Evolutionary conservation across 2,329 filamentous ascomycete species (phyloP), one percentile per base, ranked within the genome.

Genomic region (Aureobasidium musti): DNA sequence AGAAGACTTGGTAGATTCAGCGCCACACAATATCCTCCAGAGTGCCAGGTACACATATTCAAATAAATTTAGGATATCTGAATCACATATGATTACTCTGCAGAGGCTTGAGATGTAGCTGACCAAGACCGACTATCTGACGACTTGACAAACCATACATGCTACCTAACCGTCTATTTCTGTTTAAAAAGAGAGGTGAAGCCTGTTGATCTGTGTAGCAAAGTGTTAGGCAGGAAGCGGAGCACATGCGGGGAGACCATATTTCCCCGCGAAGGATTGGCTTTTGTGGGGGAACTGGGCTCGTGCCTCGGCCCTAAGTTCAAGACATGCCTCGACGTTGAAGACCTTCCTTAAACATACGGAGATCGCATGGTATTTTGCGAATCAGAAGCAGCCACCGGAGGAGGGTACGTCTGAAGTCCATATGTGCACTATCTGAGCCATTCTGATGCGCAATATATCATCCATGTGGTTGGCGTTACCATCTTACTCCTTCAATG

Each of bases 111-210:
- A 2, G 13, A 7, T 1, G 7, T 3, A 28, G 3, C 6, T 49
- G 1, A 8, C 14, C 0, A 17, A 11, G 19, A 1, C 1, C 14
- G 14, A n/a, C 47, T 3, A 33, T 7, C 17, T 5, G 1, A 4
- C 11, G 11, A 5, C 17, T 17, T 52, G 13, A 28, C 5, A 19
- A 8, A 14, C 17, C 26, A n/a, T 17, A 19, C 6, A 3, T 10
- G 17, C 19, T 3, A n/a, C 10, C 30, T 19, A 52, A 14, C 11
- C 14, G 11, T 28, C 11, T 28, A 26, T n/a, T n/a, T n/a, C n/a
- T n/a, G n/a, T n/a, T n/a, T n/a, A n/a, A n/a, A n/a, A 11, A 8
- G 26, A 19, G 17, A n/a, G 8, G 17, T 11, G 19, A n/a, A 19
- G 17, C 17, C 28, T 10, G n/a, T 30, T n/a, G 7, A n/a, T n/a